Base-by-base conservation (phyloP, 768 basidiomycete genomes). In the Russula sp. region DNA sequence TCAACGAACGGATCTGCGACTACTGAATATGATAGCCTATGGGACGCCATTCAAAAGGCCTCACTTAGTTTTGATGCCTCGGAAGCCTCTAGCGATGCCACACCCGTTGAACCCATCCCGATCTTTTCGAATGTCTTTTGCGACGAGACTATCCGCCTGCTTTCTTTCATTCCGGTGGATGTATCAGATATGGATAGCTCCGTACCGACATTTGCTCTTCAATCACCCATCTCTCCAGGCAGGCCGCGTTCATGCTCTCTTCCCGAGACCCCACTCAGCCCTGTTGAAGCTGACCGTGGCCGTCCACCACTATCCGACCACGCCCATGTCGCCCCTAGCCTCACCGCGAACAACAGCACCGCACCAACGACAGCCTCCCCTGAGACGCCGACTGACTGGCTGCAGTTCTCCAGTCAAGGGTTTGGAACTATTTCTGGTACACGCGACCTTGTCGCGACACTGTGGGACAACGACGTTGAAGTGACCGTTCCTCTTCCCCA, bases 341-440 rank as follows among this genome's bases (percentile, higher is more conserved):
- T 67, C 2, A 58, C 39, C 22, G 72, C 72, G 3, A 70, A 76
- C 13, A 65, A 70, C 9, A 71, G 73, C 3, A 60, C 73, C 20
- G 71, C 74, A 4, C 59, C 72, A 22, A 63, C 69, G 34, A 65
- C 66, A 20, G 62, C 64, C 9, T 32, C 72, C 52, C 67, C 73
- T 69, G 73, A 53, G 67, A 77, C 50, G 3, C 69, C 70, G 18
- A 70, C 70, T 25, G 86, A 88, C 66, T 91, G 89, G 89, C 70
- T 77, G 6, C 81, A 84, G 42, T 90, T 91, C 71, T 84, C 87
- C 0, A 73, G 79, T 1, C 74, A 81, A 0, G 89, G 89, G 3
- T 91, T 80, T 13, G 78, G 77, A 36, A 73, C 79, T 45, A 66
- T 75, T 0, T 72, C 75, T 7, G 69, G 76, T 10, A 68, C 73